Conservation (phyloP, 768 basidiomycete genomes). For the Boletus rubropictus region DNA sequence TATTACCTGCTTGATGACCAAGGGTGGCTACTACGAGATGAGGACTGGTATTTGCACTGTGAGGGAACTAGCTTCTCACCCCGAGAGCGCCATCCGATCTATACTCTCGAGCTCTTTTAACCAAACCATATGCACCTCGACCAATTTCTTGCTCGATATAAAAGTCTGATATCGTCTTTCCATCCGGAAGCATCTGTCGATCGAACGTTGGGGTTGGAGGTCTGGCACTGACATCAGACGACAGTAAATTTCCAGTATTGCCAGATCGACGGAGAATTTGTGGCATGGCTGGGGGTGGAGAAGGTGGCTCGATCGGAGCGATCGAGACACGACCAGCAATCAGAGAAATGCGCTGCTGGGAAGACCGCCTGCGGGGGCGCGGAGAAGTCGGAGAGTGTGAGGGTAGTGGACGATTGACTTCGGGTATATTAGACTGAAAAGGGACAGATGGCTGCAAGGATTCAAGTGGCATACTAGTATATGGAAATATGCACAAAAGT, state of each 20-base stretch:
- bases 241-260: slow-evolving; percentile 60
- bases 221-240: slow-evolving; percentile 52
- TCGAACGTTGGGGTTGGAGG: slow-evolving; percentile 53
- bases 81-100: slow-evolving; percentile 71
- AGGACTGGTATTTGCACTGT: slow-evolving; percentile 1
- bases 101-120: slow-evolving; percentile 83
- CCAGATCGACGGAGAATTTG: slow-evolving; percentile 59
- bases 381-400: slow-evolving; percentile 51
- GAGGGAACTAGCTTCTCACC: slow-evolving; percentile 44
- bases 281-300: slow-evolving; percentile 54
- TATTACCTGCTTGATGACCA: slow-evolving; percentile 97
- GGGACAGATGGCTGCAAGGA: slow-evolving; percentile 16
- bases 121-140: slow-evolving; percentile 91
- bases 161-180: slow-evolving; percentile 78
- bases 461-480: slow-evolving; percentile 29
- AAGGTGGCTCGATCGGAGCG: slow-evolving; percentile 68
- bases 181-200: slow-evolving; percentile 36
- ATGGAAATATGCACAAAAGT: slow-evolving; percentile 32
- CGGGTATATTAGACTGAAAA: slow-evolving; percentile 17
- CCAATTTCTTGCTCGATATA: slow-evolving; percentile 85
- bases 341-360: slow-evolving; percentile 79
- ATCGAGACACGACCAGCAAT: slow-evolving; percentile 79
- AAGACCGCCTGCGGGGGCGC: slow-evolving; percentile 69
- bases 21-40: slow-evolving; percentile 52
- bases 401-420: slow-evolving; percentile 27